Conservation (phyloP, 2,329 filamentous ascomycete genomes). For the Scorias spongiosa region DNA sequence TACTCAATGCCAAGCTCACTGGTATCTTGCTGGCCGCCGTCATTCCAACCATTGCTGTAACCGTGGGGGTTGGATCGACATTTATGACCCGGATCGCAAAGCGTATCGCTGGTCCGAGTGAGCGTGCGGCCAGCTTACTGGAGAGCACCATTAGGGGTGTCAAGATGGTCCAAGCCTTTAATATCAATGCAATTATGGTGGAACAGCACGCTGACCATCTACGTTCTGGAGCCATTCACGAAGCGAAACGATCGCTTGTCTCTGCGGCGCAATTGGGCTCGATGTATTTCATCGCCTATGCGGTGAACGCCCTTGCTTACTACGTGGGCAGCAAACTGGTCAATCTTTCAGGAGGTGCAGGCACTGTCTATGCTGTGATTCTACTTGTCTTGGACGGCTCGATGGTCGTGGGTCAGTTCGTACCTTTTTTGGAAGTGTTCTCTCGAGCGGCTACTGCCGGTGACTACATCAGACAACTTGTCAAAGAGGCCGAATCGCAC, state of each 20-base stretch:
- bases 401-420: conserved; percentile 47
- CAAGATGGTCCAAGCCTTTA: conserved; percentile 34
- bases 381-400: conserved; percentile 50
- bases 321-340: conserved; percentile 26
- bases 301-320: conserved; percentile 31
- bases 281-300: conserved; percentile 31
- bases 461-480: conserved; percentile 28
- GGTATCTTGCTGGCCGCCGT: conserved; percentile 29
- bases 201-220: conserved; percentile 23
- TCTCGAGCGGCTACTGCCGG: conserved; percentile 38
- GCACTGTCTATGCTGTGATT: conserved; percentile 47
- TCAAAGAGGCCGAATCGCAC: conserved; percentile 24
- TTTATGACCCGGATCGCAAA: conserved; percentile 26
- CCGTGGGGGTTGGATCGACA: conserved; percentile 28
- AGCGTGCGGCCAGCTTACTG: conserved; percentile 28
- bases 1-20: conserved; percentile 26
- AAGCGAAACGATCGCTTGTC: conserved; percentile 25
- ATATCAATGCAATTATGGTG: conserved; percentile 25
- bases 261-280: conserved; percentile 27
- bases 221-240: conserved; percentile 20
- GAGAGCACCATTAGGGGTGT: conserved; percentile 32
- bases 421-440: conserved; percentile 44
- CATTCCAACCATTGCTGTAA: conserved; percentile 33
- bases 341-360: conserved; percentile 20
- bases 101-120: conserved; percentile 22